Evolutionary conservation across 2,329 filamentous ascomycete genomes (phyloP), one percentile per base, ranked within the genome.

Genomic region (Parastagonospora nodorum): DNA sequence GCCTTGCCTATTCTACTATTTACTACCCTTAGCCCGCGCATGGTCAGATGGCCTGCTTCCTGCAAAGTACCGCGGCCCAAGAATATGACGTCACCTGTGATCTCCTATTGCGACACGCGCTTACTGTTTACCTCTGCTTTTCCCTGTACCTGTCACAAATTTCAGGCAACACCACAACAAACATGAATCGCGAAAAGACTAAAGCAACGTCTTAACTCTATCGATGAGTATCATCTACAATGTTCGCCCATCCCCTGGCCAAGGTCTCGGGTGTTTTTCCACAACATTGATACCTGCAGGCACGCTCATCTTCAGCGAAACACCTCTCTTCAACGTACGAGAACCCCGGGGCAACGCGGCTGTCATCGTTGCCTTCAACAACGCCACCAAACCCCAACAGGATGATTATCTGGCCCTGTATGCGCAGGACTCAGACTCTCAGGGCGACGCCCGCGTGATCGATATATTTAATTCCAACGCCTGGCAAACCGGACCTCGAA

Each of bases 201-300:
- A 10, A 2, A 32, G 10, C 3, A 14, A 14, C 16, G 11, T n/a
- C 36, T 30, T 16, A 38, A 42, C 16, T 11, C 28, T 2, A 32
- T 8, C 51, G 10, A 60, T 60, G 57, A 27, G 19, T 32, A 37
- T 27, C 14, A 12, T 55, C 2, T 62, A 61, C 40, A 49, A 48
- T 5, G 58, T 73, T 37, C 52, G 27, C 9, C 51, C 55, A 8
- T 60, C 68, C 1, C 60, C 66, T 0, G 64, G 66, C 30, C 71
- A 72, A 55, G 75, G 74, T 12, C 57, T 75, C 15, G 75, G 75
- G 27, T 61, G 71, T 11, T 72, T 75, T 48, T 73, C 74, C 1
- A 61, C 51, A 0, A 38, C 48, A 1, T 15, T 30, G 15, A 72
- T 77, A 15, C 52, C 55, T 7, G 48, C 51, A 10, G 71, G 74